Percentiles rank a stretch among this genome's conserved stretches.
Conservation (phyloP, 768 basidiomycete species). For the Panellus pusillus region DNA sequence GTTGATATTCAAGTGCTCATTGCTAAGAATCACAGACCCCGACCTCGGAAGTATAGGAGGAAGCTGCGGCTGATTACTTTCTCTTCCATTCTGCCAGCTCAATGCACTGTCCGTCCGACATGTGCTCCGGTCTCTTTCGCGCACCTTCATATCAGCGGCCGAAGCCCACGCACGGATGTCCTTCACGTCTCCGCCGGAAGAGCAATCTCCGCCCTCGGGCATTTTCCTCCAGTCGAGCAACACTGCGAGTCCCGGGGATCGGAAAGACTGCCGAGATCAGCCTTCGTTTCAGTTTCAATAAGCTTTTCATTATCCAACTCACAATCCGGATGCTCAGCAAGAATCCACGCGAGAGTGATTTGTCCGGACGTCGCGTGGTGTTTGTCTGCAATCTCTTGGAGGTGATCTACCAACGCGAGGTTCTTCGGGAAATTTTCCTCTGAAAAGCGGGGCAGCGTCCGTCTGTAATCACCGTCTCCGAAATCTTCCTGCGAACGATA, state of each 20-base stretch:
- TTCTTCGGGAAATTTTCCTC: slow-evolving; percentile 48
- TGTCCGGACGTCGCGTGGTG: slow-evolving; percentile 35
- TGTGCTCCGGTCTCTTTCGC: slow-evolving; percentile 20
- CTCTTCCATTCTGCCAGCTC: slow-evolving; percentile 5
- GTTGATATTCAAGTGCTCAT: too few species aligned
- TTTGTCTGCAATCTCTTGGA: slow-evolving; percentile 31
- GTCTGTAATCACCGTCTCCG: slow-evolving; percentile 33
- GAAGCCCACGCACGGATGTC: slow-evolving; percentile 24
- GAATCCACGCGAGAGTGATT: slow-evolving; percentile 26
- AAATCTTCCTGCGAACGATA: slow-evolving; percentile 38
- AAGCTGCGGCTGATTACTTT: too few species aligned
- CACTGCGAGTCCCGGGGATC: slow-evolving; percentile 25
- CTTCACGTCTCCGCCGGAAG: slow-evolving; percentile 21
- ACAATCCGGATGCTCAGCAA: slow-evolving; percentile 20
- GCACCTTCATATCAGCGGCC: slow-evolving; percentile 25
- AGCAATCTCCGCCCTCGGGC: slow-evolving; percentile 20
- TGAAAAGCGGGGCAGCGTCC: slow-evolving; percentile 31
- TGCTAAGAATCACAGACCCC: too few species aligned
- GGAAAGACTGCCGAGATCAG: slow-evolving; percentile 23
- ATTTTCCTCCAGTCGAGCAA: slow-evolving; percentile 25
- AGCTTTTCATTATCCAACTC: background rate
- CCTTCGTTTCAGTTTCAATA: background rate
- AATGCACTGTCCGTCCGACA: slow-evolving; percentile 24
- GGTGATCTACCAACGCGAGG: slow-evolving; percentile 34
- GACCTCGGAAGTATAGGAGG: too few species aligned